Evolutionary conservation across 352 stramenopile species (phyloP), one percentile per base, ranked within the genome.

Genomic region (Globisporangium spinosum): DNA sequence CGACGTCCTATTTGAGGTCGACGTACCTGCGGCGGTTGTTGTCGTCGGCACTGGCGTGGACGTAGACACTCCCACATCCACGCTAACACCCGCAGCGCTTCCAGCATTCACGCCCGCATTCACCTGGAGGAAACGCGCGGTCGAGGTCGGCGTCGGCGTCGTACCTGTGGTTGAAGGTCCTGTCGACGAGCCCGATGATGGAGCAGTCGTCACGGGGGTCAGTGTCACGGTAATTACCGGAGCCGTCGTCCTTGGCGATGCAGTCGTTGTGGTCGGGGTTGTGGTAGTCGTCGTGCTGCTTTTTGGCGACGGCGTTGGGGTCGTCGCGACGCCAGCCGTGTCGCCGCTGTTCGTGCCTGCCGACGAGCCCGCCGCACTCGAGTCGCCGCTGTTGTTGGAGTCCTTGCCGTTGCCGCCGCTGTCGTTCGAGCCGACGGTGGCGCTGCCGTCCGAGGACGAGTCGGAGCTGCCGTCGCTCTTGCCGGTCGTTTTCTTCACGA

Each of bases 401-500:
- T 27, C 23, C 29, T 61, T 61, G 29, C n/a, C 23, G 9, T 47
- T 47, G 32, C n/a, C 56, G n/a, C 58, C 38, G 29, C 9, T 40
- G 54, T 68, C 66, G 23, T 4, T 63, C 60, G 62, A 72, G 40
- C 54, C 62, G n/a, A 63, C 67, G 23, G 57, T 62, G 9, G 34
- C 23, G 38, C 65, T 71, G n/a, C 53, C 64, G 22, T 69, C 49
- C 23, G 58, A 62, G n/a, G 70, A 68, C n/a, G 62, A 65, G 57
- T 67, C 72, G 3, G 72, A 77, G 32, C 75, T 82, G 47, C 29
- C 58, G 65, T 58, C 71, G 7, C 58, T 70, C 40, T 58, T 68
- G 43, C 62, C 74, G 23, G 68, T 67, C 10, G 71, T 75, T 56
- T 43, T 61, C 34, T 66, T 72, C 17, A 83, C 70, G 23, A 83